Base-by-base conservation (phyloP, 2,329 filamentous ascomycete species). In the Domatiomyces catenatus region DNA sequence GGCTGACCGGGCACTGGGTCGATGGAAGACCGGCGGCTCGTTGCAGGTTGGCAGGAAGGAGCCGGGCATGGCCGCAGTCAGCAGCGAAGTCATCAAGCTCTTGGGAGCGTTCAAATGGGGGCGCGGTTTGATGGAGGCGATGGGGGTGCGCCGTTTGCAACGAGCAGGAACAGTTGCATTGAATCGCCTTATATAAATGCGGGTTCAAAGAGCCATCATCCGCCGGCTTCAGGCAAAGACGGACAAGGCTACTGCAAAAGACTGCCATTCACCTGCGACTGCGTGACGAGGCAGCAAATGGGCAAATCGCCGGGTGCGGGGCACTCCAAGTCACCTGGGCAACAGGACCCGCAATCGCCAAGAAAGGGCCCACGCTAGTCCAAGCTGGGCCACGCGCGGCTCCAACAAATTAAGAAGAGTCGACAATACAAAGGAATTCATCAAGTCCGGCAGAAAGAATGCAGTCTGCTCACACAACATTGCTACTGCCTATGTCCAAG, bases 11-110 rank as follows among this genome's bases (percentile, higher is more conserved):
- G 45, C 24, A 18, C 20, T 47, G 2, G 45, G 45, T 4, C 17
- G 26, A 17, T 47, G 8, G 8, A 32, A 26, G 8, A 22, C 7
- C 19, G 20, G 6, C 18, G 19, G 10, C 7, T 56, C 47, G 22
- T 52, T 42, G 15, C 52, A 47, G 42, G 24, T 8, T 5, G 49
- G 49, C 46, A 52, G 28, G 20, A 53, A 56, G 8, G 54, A 53
- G 45, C 56, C 56, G 49, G 54, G 54, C 28, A 56, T 19, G 24
- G 26, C n/a, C 12, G 15, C 15, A 8, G 32, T 15, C 32, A 39
- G 2, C 32, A 15, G 32, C 32, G 32, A 15, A 4, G 10, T 39
- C 32, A 39, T 39, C 32, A 15, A 15, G 32, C 32, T 15, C 3
- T 12, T 39, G 15, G 32, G 10, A 15, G 32, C 15, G 12, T 15